Conservation (phyloP, 768 basidiomycete species). For the Tephrocybe sp. region DNA sequence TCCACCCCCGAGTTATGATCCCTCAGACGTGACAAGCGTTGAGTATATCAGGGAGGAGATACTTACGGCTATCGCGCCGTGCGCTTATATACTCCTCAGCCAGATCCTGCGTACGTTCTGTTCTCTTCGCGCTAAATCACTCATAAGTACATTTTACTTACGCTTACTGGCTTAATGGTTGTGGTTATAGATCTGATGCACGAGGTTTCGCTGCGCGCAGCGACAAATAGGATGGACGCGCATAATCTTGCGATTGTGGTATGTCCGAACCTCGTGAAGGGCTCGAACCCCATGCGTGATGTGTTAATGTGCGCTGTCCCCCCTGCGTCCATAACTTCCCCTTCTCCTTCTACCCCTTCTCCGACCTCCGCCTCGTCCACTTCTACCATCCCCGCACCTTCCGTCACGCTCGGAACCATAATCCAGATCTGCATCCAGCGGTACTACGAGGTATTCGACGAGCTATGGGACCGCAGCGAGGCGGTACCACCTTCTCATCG, state of each 20-base stretch:
- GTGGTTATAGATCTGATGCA: constrained; percentile 63
- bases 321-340: constrained; percentile 33
- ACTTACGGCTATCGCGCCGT: constrained; percentile 65
- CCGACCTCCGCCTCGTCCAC: neutral
- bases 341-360: constrained; percentile 16
- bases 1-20: constrained; percentile 52
- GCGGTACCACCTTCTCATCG: constrained; percentile 37
- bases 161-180: neutral
- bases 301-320: constrained; percentile 71
- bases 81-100: constrained; percentile 71
- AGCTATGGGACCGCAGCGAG: constrained; percentile 69
- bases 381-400: constrained; percentile 18
- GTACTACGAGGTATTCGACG: constrained; percentile 87
- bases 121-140: too few species aligned
- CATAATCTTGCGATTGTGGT: constrained; percentile 80
- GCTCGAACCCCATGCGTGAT: constrained; percentile 65
- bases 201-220: constrained; percentile 68
- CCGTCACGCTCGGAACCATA: constrained; percentile 65
- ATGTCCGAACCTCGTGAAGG: constrained; percentile 74
- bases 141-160: too few species aligned
- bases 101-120: constrained; percentile 58
- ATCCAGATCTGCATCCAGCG: constrained; percentile 77
- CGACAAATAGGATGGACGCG: constrained; percentile 77
- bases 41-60: constrained; percentile 67
- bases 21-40: constrained; percentile 54